A percentile compares a stretch with the other conserved stretches of the same genome.
Conservation (phyloP, 164 flowering plant genomes). For the Vitis riparia region DNA sequence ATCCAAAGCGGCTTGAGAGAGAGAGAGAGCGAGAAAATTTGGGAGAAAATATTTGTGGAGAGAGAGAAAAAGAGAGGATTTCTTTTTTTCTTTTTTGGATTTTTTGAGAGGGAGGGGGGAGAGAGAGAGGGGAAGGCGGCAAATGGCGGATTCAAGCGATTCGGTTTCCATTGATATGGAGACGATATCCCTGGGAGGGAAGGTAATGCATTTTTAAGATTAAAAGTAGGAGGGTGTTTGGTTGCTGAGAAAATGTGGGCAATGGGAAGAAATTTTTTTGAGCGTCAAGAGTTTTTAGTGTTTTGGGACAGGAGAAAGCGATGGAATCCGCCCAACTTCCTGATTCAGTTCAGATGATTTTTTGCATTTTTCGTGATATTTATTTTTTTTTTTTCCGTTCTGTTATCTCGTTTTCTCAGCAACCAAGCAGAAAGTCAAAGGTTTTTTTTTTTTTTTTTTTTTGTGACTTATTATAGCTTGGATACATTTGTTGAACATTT, state of each 20-base stretch:
- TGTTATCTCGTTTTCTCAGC: neutral
- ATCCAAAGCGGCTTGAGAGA: neutral
- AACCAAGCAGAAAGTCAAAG: neutral
- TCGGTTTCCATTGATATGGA: slow-evolving; percentile 62
- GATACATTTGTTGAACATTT: too few relatives aligned
- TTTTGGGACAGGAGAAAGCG: neutral
- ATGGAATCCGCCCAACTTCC: neutral
- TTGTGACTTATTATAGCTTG: neutral
- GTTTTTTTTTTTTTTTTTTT: neutral
- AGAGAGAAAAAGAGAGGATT: slow-evolving; percentile 11
- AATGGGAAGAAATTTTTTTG: neutral
- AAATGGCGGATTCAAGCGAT: slow-evolving; percentile 52
- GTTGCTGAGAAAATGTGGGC: slow-evolving; percentile 21
- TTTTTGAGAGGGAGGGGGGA: neutral
- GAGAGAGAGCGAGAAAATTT: neutral
- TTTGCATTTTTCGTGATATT: neutral
- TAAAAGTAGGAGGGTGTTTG: slow-evolving; percentile 12
- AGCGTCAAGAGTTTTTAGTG: neutral
- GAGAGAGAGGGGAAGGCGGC: slow-evolving; percentile 17
- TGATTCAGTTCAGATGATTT: neutral
- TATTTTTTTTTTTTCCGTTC: neutral
- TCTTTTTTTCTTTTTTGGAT: neutral
- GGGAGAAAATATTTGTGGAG: slow-evolving; percentile 6
- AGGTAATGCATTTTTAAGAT: slow-evolving; percentile 39
- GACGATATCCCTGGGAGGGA: slow-evolving; percentile 41